These are phyloP conservation scores for Candida montana DNA, from an alignment of 805 yeast genomes.

Conservation along the genomic window DNA sequence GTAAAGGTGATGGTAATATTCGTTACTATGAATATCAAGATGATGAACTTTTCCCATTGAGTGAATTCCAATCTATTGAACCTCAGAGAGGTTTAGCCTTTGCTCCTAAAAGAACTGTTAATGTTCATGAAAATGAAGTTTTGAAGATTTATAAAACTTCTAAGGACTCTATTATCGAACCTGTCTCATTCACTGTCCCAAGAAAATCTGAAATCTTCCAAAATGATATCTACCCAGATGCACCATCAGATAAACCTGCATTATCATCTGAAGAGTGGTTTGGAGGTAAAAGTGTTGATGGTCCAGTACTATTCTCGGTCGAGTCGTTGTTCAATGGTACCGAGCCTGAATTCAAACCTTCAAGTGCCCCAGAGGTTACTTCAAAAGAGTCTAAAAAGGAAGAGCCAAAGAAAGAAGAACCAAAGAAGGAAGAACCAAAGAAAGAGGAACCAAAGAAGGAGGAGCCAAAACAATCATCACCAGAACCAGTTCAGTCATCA, in stretches of 20 bases:
- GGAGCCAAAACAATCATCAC: conserved; percentile 14
- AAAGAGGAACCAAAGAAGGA: conserved; percentile 19
- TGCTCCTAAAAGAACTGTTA: conserved; percentile 78
- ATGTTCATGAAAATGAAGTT: conserved; percentile 79
- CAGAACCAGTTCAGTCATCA: conserved; percentile 7
- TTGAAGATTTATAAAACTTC: conserved; percentile 81
- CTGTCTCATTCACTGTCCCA: conserved; percentile 89
- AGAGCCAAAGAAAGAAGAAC: conserved; percentile 14
- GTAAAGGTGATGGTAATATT: conserved; percentile 97
- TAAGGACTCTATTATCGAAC: conserved; percentile 79
- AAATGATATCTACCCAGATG: conserved; percentile 87
- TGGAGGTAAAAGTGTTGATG: conserved; percentile 70
- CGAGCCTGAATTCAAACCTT: conserved; percentile 40
- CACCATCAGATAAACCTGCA: conserved; percentile 78
- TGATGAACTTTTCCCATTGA: conserved; percentile 75
- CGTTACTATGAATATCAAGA: conserved; percentile 87
- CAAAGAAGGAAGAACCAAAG: conserved; percentile 12
- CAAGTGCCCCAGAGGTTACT: conserved; percentile 16
- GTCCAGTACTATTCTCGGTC: conserved; percentile 77
- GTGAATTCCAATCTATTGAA: conserved; percentile 84
- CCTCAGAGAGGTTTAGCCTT: conserved; percentile 96
- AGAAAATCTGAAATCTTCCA: conserved; percentile 92
- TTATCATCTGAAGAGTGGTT: conserved; percentile 75
- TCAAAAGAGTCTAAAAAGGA: conserved; percentile 25
- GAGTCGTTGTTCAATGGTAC: conserved; percentile 75